These are phyloP conservation scores for Ceratocystis diversiconidia DNA, from an alignment of 2,329 filamentous ascomycete species.

Conservation along the genomic window DNA sequence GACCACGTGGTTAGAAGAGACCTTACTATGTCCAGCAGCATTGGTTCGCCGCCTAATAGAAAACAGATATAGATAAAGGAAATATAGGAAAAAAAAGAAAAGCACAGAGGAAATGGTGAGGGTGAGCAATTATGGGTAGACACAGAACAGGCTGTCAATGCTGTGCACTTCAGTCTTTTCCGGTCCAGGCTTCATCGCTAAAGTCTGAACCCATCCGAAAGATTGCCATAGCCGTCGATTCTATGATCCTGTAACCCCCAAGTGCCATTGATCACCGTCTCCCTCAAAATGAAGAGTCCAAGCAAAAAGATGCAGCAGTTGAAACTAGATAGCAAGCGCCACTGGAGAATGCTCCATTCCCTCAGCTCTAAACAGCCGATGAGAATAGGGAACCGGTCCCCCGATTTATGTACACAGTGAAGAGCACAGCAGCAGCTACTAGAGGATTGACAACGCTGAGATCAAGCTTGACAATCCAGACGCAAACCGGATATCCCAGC, in stretches of 20 bases:
- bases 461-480: background rate
- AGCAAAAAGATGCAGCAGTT: background rate
- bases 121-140: constrained; percentile 10
- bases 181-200: background rate
- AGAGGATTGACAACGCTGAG: background rate
- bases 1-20: background rate
- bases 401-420: background rate
- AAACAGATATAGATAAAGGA: constrained; percentile 9
- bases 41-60: background rate
- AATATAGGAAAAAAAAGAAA: constrained; percentile 12
- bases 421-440: background rate
- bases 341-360: background rate
- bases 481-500: background rate
- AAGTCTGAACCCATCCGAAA: background rate
- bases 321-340: background rate
- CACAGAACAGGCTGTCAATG: constrained; percentile 6
- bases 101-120: constrained; percentile 12
- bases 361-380: background rate
- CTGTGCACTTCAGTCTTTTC: background rate
- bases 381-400: background rate
- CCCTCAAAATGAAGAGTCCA: background rate
- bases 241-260: background rate
- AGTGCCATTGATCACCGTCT: background rate
- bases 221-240: background rate
- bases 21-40: background rate